phyloP scores from a whole-genome alignment of 1,139 yeast species.

The Williopsis jadinii region DNA sequence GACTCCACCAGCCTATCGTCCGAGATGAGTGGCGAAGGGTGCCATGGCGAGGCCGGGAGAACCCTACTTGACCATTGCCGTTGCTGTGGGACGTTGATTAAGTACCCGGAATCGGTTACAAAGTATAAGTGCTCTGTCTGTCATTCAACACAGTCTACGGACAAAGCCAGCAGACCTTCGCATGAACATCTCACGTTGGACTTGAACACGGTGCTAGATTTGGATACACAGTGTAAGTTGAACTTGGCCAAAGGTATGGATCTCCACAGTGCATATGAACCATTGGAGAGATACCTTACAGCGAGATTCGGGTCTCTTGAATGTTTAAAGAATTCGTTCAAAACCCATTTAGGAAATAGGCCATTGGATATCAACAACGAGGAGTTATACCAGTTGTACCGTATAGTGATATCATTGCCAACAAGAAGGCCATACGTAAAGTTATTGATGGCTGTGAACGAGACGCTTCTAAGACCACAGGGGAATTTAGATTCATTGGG shows the following conservation, averaged over 20 bases:
- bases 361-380: conserved; percentile 27
- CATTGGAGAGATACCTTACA: conserved; percentile 39
- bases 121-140: conserved; percentile 56
- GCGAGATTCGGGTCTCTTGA: conserved; percentile 35
- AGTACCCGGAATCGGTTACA: conserved; percentile 37
- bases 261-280: conserved; percentile 40
- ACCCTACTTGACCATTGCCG: conserved; percentile 22
- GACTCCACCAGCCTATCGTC: background rate
- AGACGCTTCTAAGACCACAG: conserved; percentile 40
- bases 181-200: too few relatives aligned
- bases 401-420: conserved; percentile 41
- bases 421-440: conserved; percentile 51
- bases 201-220: too few relatives aligned
- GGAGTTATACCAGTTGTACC: conserved; percentile 39
- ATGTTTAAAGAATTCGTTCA: conserved; percentile 45
- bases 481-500: conserved; percentile 6
- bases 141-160: conserved; percentile 30
- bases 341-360: conserved; percentile 10
- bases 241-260: conserved; percentile 3
- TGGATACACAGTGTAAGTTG: too few relatives aligned
- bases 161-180: too few relatives aligned
- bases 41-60: too few relatives aligned
- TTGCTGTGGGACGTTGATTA: conserved; percentile 59
- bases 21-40: background rate
- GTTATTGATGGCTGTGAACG: conserved; percentile 42